These are phyloP conservation scores for Pythium rishiriense DNA, from an alignment of 352 stramenopile species.

Conservation along the genomic window DNA sequence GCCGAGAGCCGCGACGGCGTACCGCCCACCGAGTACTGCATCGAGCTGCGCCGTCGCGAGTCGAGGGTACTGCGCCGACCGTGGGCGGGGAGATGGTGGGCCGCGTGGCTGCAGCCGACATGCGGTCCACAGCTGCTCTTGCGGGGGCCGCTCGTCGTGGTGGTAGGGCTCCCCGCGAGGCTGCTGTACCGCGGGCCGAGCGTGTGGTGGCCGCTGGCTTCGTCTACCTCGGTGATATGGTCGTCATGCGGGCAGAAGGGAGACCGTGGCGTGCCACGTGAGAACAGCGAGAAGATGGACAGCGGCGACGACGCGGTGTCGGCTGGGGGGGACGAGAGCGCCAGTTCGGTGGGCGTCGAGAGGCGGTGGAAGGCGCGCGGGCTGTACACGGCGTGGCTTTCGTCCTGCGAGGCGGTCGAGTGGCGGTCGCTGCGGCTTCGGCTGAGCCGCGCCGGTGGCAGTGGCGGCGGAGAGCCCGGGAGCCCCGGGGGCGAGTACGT, in stretches of 20 bases:
- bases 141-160: not conserved
- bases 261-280: not conserved
- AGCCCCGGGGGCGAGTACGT: no score
- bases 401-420: conserved; percentile 1
- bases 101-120: not conserved
- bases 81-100: not conserved
- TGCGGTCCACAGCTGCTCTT: no score
- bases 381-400: conserved; percentile 17
- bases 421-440: not conserved
- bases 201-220: conserved; percentile 19
- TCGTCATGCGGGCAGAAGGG: conserved; percentile 14
- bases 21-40: conserved; percentile 22
- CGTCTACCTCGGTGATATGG: conserved; percentile 20
- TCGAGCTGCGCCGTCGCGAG: conserved; percentile 15
- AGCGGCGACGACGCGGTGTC: conserved; percentile 26
- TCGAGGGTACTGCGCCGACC: conserved; percentile 6
- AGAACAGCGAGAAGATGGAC: conserved; percentile 20
- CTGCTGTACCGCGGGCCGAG: conserved; percentile 17
- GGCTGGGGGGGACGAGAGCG: not conserved
- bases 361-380: conserved; percentile 17
- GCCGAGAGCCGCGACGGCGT: conserved; percentile 15
- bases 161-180: conserved; percentile 9
- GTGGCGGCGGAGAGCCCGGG: not conserved
- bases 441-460: not conserved
- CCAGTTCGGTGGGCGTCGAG: conserved; percentile 10